These are phyloP conservation scores for Alternaria incomplexa DNA, from an alignment of 2,329 filamentous ascomycete species.

Conservation along the genomic window DNA sequence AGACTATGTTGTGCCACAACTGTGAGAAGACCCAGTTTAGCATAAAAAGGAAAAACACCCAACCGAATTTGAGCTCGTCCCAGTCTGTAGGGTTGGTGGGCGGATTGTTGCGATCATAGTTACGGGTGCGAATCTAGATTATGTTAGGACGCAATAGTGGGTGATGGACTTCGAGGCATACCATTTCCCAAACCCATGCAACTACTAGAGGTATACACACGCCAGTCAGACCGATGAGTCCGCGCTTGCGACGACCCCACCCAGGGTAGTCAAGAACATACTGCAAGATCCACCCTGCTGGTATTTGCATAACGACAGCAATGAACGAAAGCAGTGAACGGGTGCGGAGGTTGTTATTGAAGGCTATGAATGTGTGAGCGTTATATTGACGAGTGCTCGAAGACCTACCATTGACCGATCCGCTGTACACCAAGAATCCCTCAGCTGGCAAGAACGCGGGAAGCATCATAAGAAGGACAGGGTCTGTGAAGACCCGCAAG, in stretches of 20 bases:
- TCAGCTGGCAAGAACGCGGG: constrained; percentile 39
- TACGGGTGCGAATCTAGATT: constrained; percentile 33
- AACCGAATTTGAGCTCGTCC: constrained; percentile 32
- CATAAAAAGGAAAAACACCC: constrained; percentile 41
- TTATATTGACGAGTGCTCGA: background rate
- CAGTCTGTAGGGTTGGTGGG: constrained; percentile 35
- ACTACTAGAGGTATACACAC: constrained; percentile 33
- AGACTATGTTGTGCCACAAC: constrained; percentile 42
- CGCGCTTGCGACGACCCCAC: constrained; percentile 39
- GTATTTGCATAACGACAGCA: constrained; percentile 37
- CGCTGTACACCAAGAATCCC: constrained; percentile 39
- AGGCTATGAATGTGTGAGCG: constrained; percentile 16
- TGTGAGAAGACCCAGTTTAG: constrained; percentile 40
- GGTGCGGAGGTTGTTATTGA: constrained; percentile 38
- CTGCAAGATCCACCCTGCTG: constrained; percentile 40
- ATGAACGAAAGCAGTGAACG: constrained; percentile 38
- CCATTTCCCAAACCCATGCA: constrained; percentile 44
- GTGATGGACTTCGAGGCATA: background rate
- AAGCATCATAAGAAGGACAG: constrained; percentile 36
- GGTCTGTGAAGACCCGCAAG: constrained; percentile 34
- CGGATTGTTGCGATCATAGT: constrained; percentile 34
- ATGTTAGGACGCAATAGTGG: background rate
- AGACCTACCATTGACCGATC: constrained; percentile 40
- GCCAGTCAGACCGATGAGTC: constrained; percentile 32
- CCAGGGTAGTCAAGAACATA: constrained; percentile 35